Evolutionary conservation across 2,329 filamentous ascomycete genomes (phyloP).

Genomic region (Monosporascus sp.): DNA sequence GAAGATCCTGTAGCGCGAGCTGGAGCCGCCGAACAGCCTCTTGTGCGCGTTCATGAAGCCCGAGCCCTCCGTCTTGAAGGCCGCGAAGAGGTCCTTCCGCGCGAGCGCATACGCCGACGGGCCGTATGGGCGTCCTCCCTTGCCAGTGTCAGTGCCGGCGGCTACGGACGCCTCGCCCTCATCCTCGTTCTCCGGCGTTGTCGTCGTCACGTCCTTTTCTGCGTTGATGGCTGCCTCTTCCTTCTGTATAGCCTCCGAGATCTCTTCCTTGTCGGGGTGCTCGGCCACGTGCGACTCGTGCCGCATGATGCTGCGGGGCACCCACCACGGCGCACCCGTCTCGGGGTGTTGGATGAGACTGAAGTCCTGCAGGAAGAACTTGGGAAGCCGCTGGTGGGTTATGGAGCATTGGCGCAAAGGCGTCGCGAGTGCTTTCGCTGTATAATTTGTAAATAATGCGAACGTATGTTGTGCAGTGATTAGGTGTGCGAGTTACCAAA

Average conservation of each 20-base stretch:
- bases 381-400: constrained; percentile 46
- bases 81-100: constrained; percentile 26
- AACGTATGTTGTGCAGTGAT: background rate
- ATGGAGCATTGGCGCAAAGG: constrained; percentile 52
- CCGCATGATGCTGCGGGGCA: constrained; percentile 41
- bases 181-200: too few relatives aligned
- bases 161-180: background rate
- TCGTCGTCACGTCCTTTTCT: background rate
- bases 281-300: constrained; percentile 6
- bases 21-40: constrained; percentile 8
- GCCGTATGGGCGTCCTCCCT: constrained; percentile 10
- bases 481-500: constrained; percentile 45
- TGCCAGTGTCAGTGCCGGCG: background rate
- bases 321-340: constrained; percentile 48
- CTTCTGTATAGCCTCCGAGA: constrained; percentile 14
- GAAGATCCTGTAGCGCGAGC: constrained; percentile 9
- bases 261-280: background rate
- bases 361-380: constrained; percentile 60
- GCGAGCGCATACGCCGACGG: constrained; percentile 27
- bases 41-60: constrained; percentile 4
- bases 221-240: background rate
- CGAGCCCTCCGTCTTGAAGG: constrained; percentile 10
- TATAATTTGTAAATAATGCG: constrained; percentile 1
- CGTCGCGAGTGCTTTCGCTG: constrained; percentile 58
- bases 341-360: constrained; percentile 50